Evolutionary conservation across 805 yeast genomes (phyloP).

Genomic region (Limtongia smithiae): DNA sequence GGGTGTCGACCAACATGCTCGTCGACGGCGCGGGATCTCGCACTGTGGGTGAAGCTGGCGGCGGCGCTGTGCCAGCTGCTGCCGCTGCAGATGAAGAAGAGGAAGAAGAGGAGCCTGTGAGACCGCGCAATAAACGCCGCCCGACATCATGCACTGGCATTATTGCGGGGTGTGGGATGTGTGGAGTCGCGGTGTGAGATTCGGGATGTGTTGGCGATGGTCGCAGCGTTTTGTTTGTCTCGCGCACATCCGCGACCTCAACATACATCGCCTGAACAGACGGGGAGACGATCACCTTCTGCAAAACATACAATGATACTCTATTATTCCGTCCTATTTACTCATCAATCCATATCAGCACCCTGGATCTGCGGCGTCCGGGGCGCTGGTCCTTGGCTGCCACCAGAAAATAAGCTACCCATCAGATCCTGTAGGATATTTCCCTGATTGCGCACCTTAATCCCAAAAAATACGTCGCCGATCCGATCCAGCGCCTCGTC

Average conservation of each 20-base stretch:
- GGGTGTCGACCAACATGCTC: conserved; percentile 16
- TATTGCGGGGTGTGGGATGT: too few relatives aligned
- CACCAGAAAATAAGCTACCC: conserved; percentile 53
- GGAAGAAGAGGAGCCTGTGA: conserved; percentile 1
- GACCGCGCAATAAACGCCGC: conserved; percentile 19
- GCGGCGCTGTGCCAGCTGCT: conserved; percentile 1
- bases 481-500: conserved; percentile 49
- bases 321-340: neutral
- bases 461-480: conserved; percentile 61
- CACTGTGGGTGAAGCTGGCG: neutral
- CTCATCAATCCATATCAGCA: conserved; percentile 8
- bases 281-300: too few relatives aligned
- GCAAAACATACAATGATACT: too few relatives aligned
- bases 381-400: neutral
- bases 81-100: conserved; percentile 4
- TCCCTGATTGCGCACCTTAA: conserved; percentile 49
- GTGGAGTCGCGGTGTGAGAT: too few relatives aligned
- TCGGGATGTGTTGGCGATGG: too few relatives aligned
- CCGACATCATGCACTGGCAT: conserved; percentile 23
- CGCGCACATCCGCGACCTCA: too few relatives aligned
- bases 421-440: conserved; percentile 70
- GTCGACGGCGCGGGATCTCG: too few relatives aligned
- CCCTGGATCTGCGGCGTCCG: conserved; percentile 1
- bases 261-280: too few relatives aligned
- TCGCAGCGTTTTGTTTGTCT: too few relatives aligned